Conservation (phyloP, 208 protist genomes). For the Jaenimonas drosophilae region DNA sequence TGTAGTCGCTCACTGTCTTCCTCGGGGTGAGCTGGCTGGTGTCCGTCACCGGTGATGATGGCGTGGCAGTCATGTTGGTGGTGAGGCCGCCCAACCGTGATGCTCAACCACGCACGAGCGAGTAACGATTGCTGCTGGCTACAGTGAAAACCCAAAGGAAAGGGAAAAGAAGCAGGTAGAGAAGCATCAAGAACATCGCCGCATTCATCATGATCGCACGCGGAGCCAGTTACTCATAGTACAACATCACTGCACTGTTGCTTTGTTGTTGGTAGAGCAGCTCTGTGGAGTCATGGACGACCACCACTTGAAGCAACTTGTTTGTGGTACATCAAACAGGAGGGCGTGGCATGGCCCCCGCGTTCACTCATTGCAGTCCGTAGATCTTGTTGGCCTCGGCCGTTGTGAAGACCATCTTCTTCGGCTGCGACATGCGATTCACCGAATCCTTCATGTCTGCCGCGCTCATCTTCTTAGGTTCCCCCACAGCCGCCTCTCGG, state of each 20-base stretch:
- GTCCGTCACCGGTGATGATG: not conserved
- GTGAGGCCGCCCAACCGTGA: too few species aligned
- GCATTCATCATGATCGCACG: not conserved
- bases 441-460: conserved; percentile 54
- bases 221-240: too few species aligned
- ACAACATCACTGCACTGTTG: too few species aligned
- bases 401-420: conserved; percentile 67
- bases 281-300: too few species aligned
- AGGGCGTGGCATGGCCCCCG: not conserved
- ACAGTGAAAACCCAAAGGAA: not conserved
- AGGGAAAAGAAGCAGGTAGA: not conserved
- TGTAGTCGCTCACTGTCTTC: conserved; percentile 21
- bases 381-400: conserved; percentile 85
- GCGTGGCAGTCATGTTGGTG: not conserved
- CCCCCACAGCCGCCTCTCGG: conserved; percentile 10
- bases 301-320: too few species aligned
- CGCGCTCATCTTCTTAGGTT: conserved; percentile 33
- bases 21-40: not conserved
- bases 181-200: not conserved
- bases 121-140: too few species aligned
- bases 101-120: too few species aligned
- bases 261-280: too few species aligned
- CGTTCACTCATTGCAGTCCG: conserved; percentile 22
- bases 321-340: not conserved
- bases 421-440: conserved; percentile 51